Evolutionary conservation across 768 basidiomycete species (phyloP).

Genomic region (Filobasidium floriforme): DNA sequence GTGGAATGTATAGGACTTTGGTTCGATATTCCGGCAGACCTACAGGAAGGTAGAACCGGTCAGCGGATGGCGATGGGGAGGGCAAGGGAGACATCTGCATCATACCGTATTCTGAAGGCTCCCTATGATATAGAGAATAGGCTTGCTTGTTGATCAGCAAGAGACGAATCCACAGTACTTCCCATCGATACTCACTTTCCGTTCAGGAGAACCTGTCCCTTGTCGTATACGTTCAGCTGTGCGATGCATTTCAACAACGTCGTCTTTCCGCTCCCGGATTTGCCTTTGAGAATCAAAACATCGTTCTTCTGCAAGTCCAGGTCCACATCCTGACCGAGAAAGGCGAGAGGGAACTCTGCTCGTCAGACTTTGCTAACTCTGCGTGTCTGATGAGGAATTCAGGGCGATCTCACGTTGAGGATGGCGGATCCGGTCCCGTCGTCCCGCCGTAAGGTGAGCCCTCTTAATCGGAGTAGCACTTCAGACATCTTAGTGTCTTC

Average conservation of each 20-base stretch:
- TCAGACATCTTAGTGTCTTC: no score
- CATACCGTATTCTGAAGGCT: conserved; percentile 30
- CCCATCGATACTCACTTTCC: conserved; percentile 54
- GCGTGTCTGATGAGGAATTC: conserved; percentile 49
- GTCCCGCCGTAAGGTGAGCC: conserved; percentile 27
- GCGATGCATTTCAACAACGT: conserved; percentile 78
- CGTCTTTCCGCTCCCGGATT: conserved; percentile 65
- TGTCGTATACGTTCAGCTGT: conserved; percentile 64
- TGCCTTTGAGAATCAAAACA: conserved; percentile 67
- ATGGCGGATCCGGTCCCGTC: conserved; percentile 33
- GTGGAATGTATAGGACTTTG: conserved; percentile 75
- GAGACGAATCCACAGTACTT: not conserved
- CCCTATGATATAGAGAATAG: conserved; percentile 16
- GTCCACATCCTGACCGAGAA: conserved; percentile 49
- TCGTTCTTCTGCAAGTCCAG: conserved; percentile 65
- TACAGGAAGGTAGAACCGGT: conserved; percentile 31
- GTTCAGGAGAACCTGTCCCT: conserved; percentile 55
- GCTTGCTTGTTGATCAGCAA: not conserved
- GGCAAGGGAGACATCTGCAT: not conserved
- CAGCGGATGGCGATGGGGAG: not conserved
- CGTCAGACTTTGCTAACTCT: no score
- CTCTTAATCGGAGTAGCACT: conserved; percentile 19
- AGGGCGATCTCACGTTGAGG: conserved; percentile 32
- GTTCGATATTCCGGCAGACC: conserved; percentile 73
- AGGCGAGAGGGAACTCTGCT: not conserved